Conservation (phyloP, 2,329 filamentous ascomycete species). For the Trichoderma harzianum region DNA sequence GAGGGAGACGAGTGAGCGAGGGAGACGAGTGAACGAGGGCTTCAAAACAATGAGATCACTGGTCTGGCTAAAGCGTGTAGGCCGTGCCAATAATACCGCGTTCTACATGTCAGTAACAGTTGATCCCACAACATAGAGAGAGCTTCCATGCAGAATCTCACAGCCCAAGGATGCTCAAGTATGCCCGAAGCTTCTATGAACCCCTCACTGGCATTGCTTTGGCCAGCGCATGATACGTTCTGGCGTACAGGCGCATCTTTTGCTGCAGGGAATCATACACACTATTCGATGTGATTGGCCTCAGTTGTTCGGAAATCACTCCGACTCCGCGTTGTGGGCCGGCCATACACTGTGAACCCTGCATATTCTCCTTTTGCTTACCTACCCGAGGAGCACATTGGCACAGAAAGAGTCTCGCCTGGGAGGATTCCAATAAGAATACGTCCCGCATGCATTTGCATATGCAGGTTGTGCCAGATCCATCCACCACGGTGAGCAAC, state of each 20-base stretch:
- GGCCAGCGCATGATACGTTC: background rate
- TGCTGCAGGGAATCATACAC: background rate
- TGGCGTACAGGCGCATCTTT: background rate
- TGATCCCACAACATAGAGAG: background rate
- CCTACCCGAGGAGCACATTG: background rate
- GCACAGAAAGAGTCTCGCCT: background rate
- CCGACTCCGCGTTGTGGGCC: background rate
- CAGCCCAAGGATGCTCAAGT: background rate
- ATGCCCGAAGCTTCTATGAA: background rate
- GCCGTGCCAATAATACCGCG: background rate
- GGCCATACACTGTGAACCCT: background rate
- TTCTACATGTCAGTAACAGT: background rate
- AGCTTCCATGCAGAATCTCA: background rate
- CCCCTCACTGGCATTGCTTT: background rate
- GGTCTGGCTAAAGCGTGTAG: background rate
- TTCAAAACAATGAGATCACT: background rate
- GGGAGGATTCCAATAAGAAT: background rate
- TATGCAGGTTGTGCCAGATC: background rate
- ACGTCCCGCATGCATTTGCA: background rate
- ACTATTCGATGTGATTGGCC: background rate
- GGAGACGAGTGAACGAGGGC: background rate
- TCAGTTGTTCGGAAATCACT: background rate
- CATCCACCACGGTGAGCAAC: background rate
- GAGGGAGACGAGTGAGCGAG: background rate
- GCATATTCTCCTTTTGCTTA: background rate